Percentiles rank a stretch among this genome's conserved stretches.
Conservation (phyloP, 768 basidiomycete genomes). For the Podaxis mareebaensis region DNA sequence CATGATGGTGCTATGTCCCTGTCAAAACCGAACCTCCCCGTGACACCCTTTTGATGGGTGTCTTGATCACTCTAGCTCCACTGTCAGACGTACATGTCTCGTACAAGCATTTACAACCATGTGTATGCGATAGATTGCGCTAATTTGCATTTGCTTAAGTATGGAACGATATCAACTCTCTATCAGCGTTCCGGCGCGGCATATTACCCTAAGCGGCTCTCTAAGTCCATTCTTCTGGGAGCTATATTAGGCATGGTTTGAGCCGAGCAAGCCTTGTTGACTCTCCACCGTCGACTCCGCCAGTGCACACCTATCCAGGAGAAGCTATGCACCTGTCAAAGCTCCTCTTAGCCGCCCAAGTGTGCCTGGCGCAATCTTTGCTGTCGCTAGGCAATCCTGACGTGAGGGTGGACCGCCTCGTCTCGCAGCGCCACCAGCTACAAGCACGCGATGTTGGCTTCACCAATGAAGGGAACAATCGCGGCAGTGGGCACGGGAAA, state of each 20-base stretch:
- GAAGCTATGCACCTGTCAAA: conserved; percentile 1
- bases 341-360: not conserved
- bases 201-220: not conserved
- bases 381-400: not conserved
- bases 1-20: not conserved
- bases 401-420: conserved; percentile 23
- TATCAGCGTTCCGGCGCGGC: not conserved
- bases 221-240: not conserved
- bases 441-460: conserved; percentile 25
- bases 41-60: not conserved
- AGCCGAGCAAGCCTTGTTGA: no score
- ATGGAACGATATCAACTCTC: not conserved
- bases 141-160: not conserved
- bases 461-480: conserved; percentile 17
- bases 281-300: no score
- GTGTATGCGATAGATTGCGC: not conserved
- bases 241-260: not conserved
- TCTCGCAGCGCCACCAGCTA: conserved; percentile 24
- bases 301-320: not conserved
- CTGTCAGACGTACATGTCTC: not conserved
- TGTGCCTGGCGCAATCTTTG: not conserved
- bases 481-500: conserved; percentile 22
- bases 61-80: not conserved
- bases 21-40: not conserved
- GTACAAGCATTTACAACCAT: not conserved